Conservation (phyloP, 2,329 filamentous ascomycete genomes). For the Clarireedia hainanense region DNA sequence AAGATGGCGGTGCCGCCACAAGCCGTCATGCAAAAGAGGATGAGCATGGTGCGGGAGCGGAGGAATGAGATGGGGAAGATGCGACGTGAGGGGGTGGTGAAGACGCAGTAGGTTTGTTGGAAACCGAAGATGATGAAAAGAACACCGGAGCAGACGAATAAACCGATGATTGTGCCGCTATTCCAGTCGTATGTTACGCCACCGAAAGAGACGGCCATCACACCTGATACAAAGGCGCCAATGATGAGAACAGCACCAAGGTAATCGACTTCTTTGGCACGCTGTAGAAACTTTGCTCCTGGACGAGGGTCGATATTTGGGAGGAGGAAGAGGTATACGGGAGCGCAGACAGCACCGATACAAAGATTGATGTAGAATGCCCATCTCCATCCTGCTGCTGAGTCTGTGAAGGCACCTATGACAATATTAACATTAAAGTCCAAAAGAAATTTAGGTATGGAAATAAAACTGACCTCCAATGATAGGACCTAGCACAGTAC, state of each 20-base stretch:
- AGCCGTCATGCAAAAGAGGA: constrained; percentile 30
- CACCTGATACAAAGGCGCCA: constrained; percentile 27
- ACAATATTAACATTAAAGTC: neutral
- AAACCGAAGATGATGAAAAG: constrained; percentile 20
- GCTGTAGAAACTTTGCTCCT: constrained; percentile 18
- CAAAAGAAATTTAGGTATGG: neutral
- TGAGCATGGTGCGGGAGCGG: constrained; percentile 31
- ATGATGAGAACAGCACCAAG: constrained; percentile 27
- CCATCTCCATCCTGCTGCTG: constrained; percentile 38
- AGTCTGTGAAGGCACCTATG: constrained; percentile 34
- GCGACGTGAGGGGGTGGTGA: constrained; percentile 21
- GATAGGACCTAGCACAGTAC: constrained; percentile 39
- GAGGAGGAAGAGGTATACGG: constrained; percentile 37
- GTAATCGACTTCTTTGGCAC: constrained; percentile 23
- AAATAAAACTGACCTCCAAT: constrained; percentile 30
- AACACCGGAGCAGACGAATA: constrained; percentile 38
- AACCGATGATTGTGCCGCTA: constrained; percentile 20
- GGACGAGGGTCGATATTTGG: constrained; percentile 31
- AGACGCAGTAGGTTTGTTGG: constrained; percentile 24
- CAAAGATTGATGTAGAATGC: constrained; percentile 50
- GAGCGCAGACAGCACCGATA: constrained; percentile 34
- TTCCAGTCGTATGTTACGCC: constrained; percentile 28
- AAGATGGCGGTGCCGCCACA: constrained; percentile 30
- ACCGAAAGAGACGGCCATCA: constrained; percentile 31
- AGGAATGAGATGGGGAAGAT: constrained; percentile 29